These are phyloP conservation scores for Brassica carinata DNA, from an alignment of 345 rosid genomes.

Conservation along the genomic window DNA sequence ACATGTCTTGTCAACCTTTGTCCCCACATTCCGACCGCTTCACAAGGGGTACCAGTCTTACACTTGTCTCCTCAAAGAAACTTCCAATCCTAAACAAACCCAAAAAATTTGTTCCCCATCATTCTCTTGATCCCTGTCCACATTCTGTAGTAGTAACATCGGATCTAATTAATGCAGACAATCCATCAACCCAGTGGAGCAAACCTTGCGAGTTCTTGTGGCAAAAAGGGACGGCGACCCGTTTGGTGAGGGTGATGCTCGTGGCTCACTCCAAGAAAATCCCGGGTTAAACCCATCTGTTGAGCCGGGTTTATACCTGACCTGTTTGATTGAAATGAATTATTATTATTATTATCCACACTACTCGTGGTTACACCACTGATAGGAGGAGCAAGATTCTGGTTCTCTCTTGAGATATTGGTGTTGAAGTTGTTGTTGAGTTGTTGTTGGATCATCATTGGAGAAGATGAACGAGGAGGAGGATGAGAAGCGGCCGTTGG, in stretches of 20 bases:
- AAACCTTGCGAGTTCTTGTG: slow-evolving; percentile 73
- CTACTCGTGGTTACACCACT: slow-evolving; percentile 26
- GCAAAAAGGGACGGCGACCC: slow-evolving; percentile 50
- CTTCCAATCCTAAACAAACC: slow-evolving; percentile 41
- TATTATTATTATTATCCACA: slow-evolving; percentile 28
- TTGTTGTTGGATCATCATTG: slow-evolving; percentile 41
- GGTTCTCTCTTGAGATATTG: slow-evolving; percentile 28
- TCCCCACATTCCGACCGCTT: slow-evolving; percentile 37
- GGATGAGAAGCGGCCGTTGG: slow-evolving; percentile 48
- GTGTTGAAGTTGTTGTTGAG: slow-evolving; percentile 38
- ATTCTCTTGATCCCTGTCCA: neutral
- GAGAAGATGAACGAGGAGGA: slow-evolving; percentile 35
- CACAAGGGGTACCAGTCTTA: slow-evolving; percentile 28
- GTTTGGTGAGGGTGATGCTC: slow-evolving; percentile 47
- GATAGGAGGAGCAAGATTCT: slow-evolving; percentile 37
- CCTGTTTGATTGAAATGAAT: slow-evolving; percentile 21
- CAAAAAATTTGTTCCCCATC: slow-evolving; percentile 7
- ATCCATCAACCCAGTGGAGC: slow-evolving; percentile 58
- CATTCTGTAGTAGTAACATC: neutral
- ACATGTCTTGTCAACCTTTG: slow-evolving; percentile 36
- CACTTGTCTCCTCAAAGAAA: slow-evolving; percentile 43
- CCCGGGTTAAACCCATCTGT: slow-evolving; percentile 61
- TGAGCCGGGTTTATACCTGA: slow-evolving; percentile 46
- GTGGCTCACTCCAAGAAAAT: slow-evolving; percentile 77
- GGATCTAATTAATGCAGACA: neutral